A percentile compares a stretch with the other conserved stretches of the same genome.
Evolutionary conservation across 352 stramenopile genomes (phyloP).

Genomic region (Phytophthora kernoviae): DNA sequence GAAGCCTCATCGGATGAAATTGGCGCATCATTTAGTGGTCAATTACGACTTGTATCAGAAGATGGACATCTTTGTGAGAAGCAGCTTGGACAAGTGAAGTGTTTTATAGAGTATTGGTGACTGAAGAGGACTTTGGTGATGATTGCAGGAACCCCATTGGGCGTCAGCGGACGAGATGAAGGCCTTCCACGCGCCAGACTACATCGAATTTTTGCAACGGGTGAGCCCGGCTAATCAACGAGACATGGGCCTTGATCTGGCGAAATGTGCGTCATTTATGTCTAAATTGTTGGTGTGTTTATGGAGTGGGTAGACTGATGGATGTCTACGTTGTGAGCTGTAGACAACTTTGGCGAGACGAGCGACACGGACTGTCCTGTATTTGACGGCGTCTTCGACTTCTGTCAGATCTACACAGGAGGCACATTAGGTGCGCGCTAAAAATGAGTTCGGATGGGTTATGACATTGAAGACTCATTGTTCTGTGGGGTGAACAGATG

Average conservation of each 20-base stretch:
- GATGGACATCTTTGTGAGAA: constrained; percentile 96
- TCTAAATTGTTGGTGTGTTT: not conserved
- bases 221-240: constrained; percentile 95
- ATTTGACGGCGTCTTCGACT: constrained; percentile 99
- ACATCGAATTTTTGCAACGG: constrained; percentile 97
- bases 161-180: constrained; percentile 93
- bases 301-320: not conserved
- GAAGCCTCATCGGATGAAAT: constrained; percentile 97
- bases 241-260: constrained; percentile 66
- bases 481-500: constrained; percentile 68
- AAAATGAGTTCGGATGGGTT: not conserved
- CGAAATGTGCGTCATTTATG: constrained; percentile 57
- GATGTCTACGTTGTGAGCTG: not conserved
- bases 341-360: constrained; percentile 96
- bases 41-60: constrained; percentile 98
- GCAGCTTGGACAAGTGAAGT: not conserved
- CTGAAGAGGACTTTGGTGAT: constrained; percentile 3
- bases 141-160: constrained; percentile 72
- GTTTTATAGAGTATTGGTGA: not conserved
- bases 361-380: constrained; percentile 95
- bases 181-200: constrained; percentile 97
- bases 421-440: constrained; percentile 83
- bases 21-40: constrained; percentile 98
- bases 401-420: constrained; percentile 97
- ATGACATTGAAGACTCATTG: not conserved